Evolutionary conservation across 208 protist genomes (phyloP).

Genomic region (Wallacemonas sp.): DNA sequence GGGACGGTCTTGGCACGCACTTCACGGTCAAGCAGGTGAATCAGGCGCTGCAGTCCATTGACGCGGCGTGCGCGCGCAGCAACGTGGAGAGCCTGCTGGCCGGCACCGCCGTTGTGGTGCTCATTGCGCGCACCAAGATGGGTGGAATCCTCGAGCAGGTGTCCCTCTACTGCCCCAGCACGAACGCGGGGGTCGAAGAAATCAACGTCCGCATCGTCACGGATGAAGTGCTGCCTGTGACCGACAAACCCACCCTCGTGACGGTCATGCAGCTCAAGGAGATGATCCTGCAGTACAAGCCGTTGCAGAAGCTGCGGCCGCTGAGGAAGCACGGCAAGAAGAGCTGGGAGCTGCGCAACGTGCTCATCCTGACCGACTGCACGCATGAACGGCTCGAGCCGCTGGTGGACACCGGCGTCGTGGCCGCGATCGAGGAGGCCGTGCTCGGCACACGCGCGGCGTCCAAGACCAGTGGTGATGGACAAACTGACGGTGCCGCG

Average conservation of each 20-base stretch:
- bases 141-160: conserved; percentile 80
- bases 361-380: conserved; percentile 79
- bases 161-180: conserved; percentile 76
- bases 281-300: conserved; percentile 68
- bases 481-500: conserved; percentile 8
- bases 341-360: conserved; percentile 56
- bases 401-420: conserved; percentile 79
- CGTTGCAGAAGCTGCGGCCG: conserved; percentile 55
- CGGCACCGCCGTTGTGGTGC: conserved; percentile 78
- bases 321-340: conserved; percentile 28
- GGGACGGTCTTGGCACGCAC: not conserved
- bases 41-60: conserved; percentile 39
- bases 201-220: conserved; percentile 75
- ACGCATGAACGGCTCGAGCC: conserved; percentile 62
- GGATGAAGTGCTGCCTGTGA: conserved; percentile 81
- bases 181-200: conserved; percentile 42
- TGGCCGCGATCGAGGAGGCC: conserved; percentile 59
- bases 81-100: conserved; percentile 62
- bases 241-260: conserved; percentile 59
- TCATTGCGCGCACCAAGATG: conserved; percentile 58
- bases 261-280: conserved; percentile 81
- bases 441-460: conserved; percentile 42
- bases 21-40: conserved; percentile 36
- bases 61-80: conserved; percentile 37
- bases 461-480: conserved; percentile 3